Evolutionary conservation across 352 stramenopile species (phyloP), one percentile per base, ranked within the genome.

Genomic region (Discostella stelligera): DNA sequence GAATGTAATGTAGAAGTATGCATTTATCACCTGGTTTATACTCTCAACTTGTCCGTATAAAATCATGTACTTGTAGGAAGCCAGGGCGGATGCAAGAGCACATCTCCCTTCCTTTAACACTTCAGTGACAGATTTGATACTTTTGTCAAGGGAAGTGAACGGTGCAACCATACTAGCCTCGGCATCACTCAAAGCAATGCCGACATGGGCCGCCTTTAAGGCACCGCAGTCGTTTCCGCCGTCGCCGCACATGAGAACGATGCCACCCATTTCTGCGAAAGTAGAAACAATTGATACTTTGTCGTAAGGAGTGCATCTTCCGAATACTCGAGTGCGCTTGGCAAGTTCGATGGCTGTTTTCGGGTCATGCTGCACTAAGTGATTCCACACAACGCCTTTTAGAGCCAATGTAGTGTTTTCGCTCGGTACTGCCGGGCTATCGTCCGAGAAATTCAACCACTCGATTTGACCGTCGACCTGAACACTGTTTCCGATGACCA

Each of bases 91-190:
- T 0, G 94, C 86, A 20, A 97, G 61, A 66, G 89, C 90, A 84
- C 93, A 95, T 10, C 94, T 91, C 25, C 94, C 94, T 84, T 97
- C 94, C 58, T 85, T 87, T 10, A 93, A 90, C 27, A 97, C 71
- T 72, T 96, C 91, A 4, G 94, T 79, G 23, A 97, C 94, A 32
- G 89, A 93, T 18, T 77, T 80, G 61, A 96, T 91, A 11, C 73
- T 85, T 62, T 96, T 95, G 41, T 89, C 79, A 41, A 89, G 77
- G 54, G 89, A 95, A 56, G 94, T 96, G 75, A 97, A 97, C 41
- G 93, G 93, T 56, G 94, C 90, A 65, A 96, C 92, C 23, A 96
- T 85, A 50, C 88, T 95, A 98, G 95, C 94, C 55, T 98, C 94
- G 0, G 93, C 88, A 66, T 96, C 90, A 52, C 93, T 97, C 23